Evolutionary conservation across 805 yeast species (phyloP).

Genomic region (Metschnikowia kunwiensis): DNA sequence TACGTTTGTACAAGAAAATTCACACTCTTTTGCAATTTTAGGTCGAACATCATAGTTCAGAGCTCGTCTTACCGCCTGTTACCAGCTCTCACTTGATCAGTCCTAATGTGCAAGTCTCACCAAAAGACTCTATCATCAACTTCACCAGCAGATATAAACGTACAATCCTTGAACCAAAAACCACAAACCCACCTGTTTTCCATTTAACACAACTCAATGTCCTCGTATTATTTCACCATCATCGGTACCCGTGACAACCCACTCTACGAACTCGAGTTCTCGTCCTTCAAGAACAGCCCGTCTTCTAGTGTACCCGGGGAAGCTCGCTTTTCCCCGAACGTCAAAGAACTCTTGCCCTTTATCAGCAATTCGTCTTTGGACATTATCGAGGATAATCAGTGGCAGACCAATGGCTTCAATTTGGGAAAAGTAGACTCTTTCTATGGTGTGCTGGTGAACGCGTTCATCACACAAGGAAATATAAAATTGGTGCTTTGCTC

Average conservation of each 20-base stretch:
- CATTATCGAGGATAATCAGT: constrained; percentile 85
- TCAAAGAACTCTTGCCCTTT: constrained; percentile 81
- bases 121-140: too few species aligned
- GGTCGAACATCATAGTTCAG: too few species aligned
- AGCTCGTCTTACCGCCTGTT: too few species aligned
- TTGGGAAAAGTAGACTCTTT: constrained; percentile 81
- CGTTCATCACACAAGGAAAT: constrained; percentile 85
- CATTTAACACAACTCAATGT: constrained; percentile 29
- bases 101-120: too few species aligned
- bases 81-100: too few species aligned
- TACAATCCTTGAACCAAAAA: too few species aligned
- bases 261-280: constrained; percentile 81
- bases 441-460: constrained; percentile 78
- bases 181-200: too few species aligned
- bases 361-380: constrained; percentile 86
- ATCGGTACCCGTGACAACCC: constrained; percentile 87
- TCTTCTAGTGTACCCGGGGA: constrained; percentile 42
- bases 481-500: constrained; percentile 67
- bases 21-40: too few species aligned
- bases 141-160: too few species aligned
- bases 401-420: constrained; percentile 64
- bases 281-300: constrained; percentile 49
- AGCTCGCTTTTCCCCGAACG: constrained; percentile 60
- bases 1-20: too few species aligned
- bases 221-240: constrained; percentile 87